Conservation (phyloP, 768 basidiomycete genomes). For the Boletus speciosus region DNA sequence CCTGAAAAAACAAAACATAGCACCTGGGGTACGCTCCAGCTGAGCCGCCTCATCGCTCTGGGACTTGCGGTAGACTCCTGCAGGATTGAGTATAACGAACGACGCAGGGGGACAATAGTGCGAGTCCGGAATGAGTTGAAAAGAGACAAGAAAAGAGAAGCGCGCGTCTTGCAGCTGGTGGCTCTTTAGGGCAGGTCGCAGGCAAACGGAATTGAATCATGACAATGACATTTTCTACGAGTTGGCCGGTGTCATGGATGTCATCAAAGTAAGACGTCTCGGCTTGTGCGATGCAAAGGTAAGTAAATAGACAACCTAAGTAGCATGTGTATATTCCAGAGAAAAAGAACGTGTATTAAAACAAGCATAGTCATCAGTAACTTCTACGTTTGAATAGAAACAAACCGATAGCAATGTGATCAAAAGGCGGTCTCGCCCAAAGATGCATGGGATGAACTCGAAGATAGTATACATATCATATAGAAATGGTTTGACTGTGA, state of each 20-base stretch:
- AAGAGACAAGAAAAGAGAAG: background rate
- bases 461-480: constrained; percentile 2
- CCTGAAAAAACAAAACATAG: background rate
- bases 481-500: background rate
- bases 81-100: constrained; percentile 6
- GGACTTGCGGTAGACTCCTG: constrained; percentile 38
- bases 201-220: too few species aligned
- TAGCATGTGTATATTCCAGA: constrained; percentile 8
- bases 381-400: background rate
- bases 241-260: background rate
- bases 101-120: constrained; percentile 37
- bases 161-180: background rate
- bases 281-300: background rate
- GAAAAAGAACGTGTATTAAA: constrained; percentile 25
- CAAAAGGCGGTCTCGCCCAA: constrained; percentile 3
- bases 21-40: constrained; percentile 27
- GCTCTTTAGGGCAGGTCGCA: constrained; percentile 23
- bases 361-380: constrained; percentile 6
- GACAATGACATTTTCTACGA: background rate
- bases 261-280: background rate
- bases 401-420: background rate
- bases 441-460: background rate
- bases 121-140: constrained; percentile 33
- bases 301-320: background rate
- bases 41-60: constrained; percentile 26